A percentile compares a stretch with the other conserved stretches of the same genome.
Evolutionary conservation across 495 filamentous ascomycete species (phyloP).

Genomic region (Eremomyces bilateralis): DNA sequence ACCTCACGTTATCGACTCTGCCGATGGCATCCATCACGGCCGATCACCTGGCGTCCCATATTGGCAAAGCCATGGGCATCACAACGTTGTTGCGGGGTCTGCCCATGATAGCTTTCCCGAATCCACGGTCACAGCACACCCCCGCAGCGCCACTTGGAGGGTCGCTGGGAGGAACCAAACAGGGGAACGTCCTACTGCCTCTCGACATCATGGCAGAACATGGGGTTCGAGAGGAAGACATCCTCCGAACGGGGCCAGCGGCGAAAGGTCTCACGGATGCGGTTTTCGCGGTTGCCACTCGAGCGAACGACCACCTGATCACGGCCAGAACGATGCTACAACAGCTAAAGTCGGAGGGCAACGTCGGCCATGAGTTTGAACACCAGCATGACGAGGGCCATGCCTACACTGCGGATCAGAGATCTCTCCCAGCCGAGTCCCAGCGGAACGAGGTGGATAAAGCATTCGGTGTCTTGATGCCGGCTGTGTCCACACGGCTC

Average conservation of each 20-base stretch:
- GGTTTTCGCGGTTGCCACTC: conserved; percentile 75
- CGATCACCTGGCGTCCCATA: conserved; percentile 82
- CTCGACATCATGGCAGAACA: conserved; percentile 73
- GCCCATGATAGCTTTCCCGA: conserved; percentile 61
- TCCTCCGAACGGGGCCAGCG: conserved; percentile 54
- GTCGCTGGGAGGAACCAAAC: conserved; percentile 22
- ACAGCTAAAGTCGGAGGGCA: conserved; percentile 46
- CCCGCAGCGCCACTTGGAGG: conserved; percentile 20
- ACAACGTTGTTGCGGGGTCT: conserved; percentile 62
- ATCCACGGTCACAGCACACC: conserved; percentile 32
- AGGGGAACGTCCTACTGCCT: conserved; percentile 55
- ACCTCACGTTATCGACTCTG: conserved; percentile 59
- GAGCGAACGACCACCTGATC: conserved; percentile 86
- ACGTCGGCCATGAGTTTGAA: conserved; percentile 68
- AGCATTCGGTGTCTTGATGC: conserved; percentile 55
- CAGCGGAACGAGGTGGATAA: conserved; percentile 15
- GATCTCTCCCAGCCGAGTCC: conserved; percentile 9
- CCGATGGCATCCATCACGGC: conserved; percentile 59
- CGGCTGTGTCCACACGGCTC: conserved; percentile 49
- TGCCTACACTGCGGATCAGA: conserved; percentile 24
- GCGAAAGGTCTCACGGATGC: conserved; percentile 70
- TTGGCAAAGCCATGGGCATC: conserved; percentile 85
- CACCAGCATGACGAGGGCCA: conserved; percentile 62
- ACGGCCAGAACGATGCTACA: conserved; percentile 81
- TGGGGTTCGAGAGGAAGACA: conserved; percentile 66